These are phyloP conservation scores for Oryza punctata DNA, from an alignment of 176 grass and related monocot species.

Conservation along the genomic window DNA sequence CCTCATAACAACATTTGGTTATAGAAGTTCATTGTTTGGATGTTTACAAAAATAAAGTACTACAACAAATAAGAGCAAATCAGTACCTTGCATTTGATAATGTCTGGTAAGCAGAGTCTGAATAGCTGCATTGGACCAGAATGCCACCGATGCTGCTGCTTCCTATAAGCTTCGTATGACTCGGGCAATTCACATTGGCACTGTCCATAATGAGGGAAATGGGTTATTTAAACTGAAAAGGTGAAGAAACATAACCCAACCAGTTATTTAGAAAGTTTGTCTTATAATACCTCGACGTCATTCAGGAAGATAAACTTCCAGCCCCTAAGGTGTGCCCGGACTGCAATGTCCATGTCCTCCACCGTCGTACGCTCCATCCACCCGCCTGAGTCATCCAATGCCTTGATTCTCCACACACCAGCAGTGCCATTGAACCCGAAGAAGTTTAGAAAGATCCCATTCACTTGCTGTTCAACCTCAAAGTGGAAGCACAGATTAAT, in stretches of 20 bases:
- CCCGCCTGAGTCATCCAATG: constrained; percentile 84
- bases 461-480: constrained; percentile 98
- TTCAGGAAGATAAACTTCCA: constrained; percentile 98
- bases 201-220: constrained; percentile 40
- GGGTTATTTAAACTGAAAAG: constrained; percentile 3
- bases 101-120: constrained; percentile 88
- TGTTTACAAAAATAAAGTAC: background rate
- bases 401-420: constrained; percentile 93
- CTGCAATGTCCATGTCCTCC: constrained; percentile 99
- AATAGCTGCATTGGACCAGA: constrained; percentile 98
- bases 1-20: background rate
- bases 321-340: constrained; percentile 84
- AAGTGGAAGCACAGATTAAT: constrained; percentile 99
- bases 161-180: constrained; percentile 98
- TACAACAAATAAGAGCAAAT: background rate
- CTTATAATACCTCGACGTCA: constrained; percentile 75
- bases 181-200: constrained; percentile 98
- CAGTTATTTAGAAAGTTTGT: background rate
- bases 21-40: background rate
- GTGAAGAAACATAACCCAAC: background rate
- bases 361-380: constrained; percentile 98
- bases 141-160: constrained; percentile 99
- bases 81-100: constrained; percentile 83
- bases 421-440: constrained; percentile 98
- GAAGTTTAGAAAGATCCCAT: constrained; percentile 87